A percentile compares a stretch with the other conserved stretches of the same genome.
Evolutionary conservation across 2,329 filamentous ascomycete species (phyloP).

Genomic region (Colletotrichum eremochloae): DNA sequence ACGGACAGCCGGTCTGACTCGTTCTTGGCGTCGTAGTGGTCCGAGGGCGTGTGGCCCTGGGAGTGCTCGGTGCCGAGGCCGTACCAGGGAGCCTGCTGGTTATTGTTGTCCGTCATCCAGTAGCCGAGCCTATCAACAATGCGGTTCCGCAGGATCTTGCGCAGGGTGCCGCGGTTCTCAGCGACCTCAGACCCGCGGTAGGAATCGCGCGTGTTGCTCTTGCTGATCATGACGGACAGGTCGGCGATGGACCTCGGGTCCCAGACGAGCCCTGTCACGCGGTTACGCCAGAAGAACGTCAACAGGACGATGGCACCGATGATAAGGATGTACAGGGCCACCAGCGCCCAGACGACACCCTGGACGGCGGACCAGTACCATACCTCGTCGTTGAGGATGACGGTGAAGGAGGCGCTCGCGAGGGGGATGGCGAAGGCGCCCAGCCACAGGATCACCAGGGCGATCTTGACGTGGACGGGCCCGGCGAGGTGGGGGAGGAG

Average conservation of each 20-base stretch:
- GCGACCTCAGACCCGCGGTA: constrained; percentile 79
- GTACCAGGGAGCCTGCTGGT: constrained; percentile 78
- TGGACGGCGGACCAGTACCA: constrained; percentile 89
- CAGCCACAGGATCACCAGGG: constrained; percentile 80
- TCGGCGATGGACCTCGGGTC: constrained; percentile 87
- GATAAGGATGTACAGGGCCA: constrained; percentile 79
- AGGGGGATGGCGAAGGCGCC: constrained; percentile 85
- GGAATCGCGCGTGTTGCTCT: constrained; percentile 81
- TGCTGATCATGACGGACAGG: constrained; percentile 80
- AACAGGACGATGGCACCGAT: constrained; percentile 69
- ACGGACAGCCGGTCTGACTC: constrained; percentile 46
- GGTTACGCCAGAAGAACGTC: constrained; percentile 73
- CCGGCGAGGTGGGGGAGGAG: constrained; percentile 71
- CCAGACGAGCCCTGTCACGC: constrained; percentile 85
- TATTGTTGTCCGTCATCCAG: constrained; percentile 79
- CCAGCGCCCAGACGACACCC: constrained; percentile 81
- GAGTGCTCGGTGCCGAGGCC: constrained; percentile 75
- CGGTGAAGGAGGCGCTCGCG: constrained; percentile 81
- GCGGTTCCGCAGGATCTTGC: constrained; percentile 65
- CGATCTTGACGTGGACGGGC: constrained; percentile 75
- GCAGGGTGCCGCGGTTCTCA: constrained; percentile 64
- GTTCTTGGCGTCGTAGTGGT: constrained; percentile 42
- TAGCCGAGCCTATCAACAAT: constrained; percentile 84
- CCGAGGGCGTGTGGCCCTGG: constrained; percentile 41
- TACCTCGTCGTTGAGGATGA: constrained; percentile 65